A percentile compares a stretch with the other conserved stretches of the same genome.
Evolutionary conservation across 345 rosid species (phyloP).

Genomic region (Arabidopsis thaliana): DNA sequence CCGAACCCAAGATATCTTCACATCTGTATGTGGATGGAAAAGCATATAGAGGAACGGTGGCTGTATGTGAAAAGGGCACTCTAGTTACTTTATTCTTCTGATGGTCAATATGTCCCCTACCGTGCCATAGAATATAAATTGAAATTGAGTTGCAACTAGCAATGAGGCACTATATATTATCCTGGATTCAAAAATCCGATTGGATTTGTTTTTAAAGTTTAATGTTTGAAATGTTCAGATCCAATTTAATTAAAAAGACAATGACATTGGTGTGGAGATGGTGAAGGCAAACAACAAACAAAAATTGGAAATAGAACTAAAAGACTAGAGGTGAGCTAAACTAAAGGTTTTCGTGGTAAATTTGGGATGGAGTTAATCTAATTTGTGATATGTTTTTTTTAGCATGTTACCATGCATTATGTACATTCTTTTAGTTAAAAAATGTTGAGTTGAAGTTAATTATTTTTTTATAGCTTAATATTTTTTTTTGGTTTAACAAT

Average conservation of each 20-base stretch:
- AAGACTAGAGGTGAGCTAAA: background rate
- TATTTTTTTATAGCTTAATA: no score
- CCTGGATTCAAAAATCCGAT: background rate
- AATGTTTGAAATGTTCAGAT: no score
- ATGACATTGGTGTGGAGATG: background rate
- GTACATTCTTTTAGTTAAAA: no score
- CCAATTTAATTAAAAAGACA: background rate
- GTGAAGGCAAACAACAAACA: background rate
- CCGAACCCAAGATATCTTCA: slow-evolving; percentile 4
- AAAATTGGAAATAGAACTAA: background rate
- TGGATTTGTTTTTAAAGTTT: no score
- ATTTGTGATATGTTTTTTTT: background rate
- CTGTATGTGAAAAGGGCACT: slow-evolving; percentile 14
- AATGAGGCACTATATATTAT: background rate
- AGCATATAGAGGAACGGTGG: slow-evolving; percentile 13
- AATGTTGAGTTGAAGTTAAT: no score
- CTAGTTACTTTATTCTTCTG: background rate
- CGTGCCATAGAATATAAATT: background rate
- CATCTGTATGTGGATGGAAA: background rate
- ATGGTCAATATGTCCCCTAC: background rate
- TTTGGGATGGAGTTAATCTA: background rate
- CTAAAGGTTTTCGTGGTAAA: no score
- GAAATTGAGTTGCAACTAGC: background rate
- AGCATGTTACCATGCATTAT: background rate
- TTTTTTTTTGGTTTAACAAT: no score